Evolutionary conservation across 345 rosid genomes (phyloP).

Genomic region (Iberis pinnata): DNA sequence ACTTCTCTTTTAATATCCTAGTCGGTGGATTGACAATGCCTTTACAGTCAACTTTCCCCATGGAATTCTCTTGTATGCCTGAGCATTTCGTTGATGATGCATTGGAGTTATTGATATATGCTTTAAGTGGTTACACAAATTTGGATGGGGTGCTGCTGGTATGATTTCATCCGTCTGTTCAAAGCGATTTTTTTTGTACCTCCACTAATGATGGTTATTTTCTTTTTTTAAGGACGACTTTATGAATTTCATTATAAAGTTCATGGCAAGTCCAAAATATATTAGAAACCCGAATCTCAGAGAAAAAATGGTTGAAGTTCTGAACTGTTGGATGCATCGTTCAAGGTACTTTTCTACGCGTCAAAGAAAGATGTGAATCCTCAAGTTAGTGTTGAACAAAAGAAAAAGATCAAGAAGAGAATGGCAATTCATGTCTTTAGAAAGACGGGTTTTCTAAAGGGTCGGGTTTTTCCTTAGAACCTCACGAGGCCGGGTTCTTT

Average conservation of each 20-base stretch:
- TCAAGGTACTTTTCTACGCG: slow-evolving; percentile 47
- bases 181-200: slow-evolving; percentile 3
- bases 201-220: slow-evolving; percentile 8
- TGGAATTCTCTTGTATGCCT: slow-evolving; percentile 93
- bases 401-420: no score
- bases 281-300: slow-evolving; percentile 92
- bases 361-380: neutral
- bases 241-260: slow-evolving; percentile 97
- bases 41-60: slow-evolving; percentile 66
- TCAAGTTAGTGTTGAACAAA: no score
- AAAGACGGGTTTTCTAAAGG: no score
- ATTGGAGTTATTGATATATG: slow-evolving; percentile 87
- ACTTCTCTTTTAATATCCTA: no score
- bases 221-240: slow-evolving; percentile 72
- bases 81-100: slow-evolving; percentile 99
- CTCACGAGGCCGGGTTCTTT: no score
- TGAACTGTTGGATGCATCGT: slow-evolving; percentile 99
- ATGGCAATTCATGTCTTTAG: no score
- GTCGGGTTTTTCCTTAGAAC: no score
- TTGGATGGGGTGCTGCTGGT: slow-evolving; percentile 85
- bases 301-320: slow-evolving; percentile 98
- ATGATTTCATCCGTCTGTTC: slow-evolving; percentile 20
- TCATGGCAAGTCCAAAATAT: slow-evolving; percentile 86
- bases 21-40: slow-evolving; percentile 99
- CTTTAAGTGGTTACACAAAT: slow-evolving; percentile 81